Evolutionary conservation across 305 asterid genomes (phyloP), one percentile per base, ranked within the genome.

Genomic region (Withania somnifera): DNA sequence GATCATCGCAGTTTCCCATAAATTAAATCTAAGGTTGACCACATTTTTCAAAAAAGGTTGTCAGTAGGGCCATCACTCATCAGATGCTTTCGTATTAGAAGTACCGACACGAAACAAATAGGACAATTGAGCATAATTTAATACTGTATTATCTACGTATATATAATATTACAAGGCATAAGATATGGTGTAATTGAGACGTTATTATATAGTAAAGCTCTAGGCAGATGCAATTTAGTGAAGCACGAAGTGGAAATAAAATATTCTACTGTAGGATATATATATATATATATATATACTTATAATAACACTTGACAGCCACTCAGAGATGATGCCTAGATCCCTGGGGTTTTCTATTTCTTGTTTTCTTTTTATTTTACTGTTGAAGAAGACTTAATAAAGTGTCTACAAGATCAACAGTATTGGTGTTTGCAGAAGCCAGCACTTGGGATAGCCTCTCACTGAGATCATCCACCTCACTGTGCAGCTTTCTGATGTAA

Each of bases 401-500:
- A 58, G 71, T 56, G 82, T 58, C 10, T 22, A 38, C 15, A 58
- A 79, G 56, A 58, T 40, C 82, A 79, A 9, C 57, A 40, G 53
- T 79, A 58, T 36, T 58, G 26, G 75, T 58, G 22, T 79, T 75
- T 36, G 6, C 40, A 26, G 75, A 79, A 54, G 73, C 38, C 24
- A 79, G 58, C 40, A 40, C 13, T 32, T 58, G 75, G 5, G 82
- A 79, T 8, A 79, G 56, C 45, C 34, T 79, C 40, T 79, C 82
- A 79, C 82, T 56, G 4, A 79, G 75, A 56, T 61, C 82, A 40
- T 79, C 82, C 75, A 79, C 82, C 9, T 87, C 87, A 78, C 71
- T 85, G 58, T 87, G 88, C 78, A 87, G 69, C 60, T 77, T 87
- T 83, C 82, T 83, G 20, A 87, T 87, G 68, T 87, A 87, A 54